Base-by-base conservation (phyloP, 2,329 filamentous ascomycete species). In the Amesomyces nigricolor region DNA sequence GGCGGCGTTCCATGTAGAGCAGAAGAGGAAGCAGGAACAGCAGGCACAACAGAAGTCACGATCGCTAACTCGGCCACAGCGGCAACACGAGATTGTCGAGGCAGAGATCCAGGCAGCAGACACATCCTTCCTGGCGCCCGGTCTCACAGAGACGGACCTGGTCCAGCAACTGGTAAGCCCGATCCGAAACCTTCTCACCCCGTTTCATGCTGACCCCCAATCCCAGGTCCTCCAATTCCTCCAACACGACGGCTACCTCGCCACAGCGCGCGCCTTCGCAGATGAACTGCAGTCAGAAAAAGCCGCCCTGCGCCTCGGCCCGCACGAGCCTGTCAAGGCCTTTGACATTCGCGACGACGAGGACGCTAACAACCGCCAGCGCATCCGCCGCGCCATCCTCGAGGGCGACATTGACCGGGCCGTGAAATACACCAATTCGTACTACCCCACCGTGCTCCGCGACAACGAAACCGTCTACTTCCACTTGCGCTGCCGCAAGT, bases 241-340 rank as follows among this genome's bases (percentile, higher is more conserved):
- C 13, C 88, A 91, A 38, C 92, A 97, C 64, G 94, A 97, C 65
- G 94, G 94, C 57, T 97, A 96, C 63, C 87, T 96, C 7, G 92
- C 96, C 62, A 96, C 92, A 0, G 91, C 91, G 8, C 83, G 86
- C 60, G 90, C 89, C 0, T 97, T 99, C 75, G 85, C 88, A 3
- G 79, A 87, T 63, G 92, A 97, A 66, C 83, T 95, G 26, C 80
- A 82, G 52, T 75, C 80, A 14, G 89, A 96, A 68, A 86, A 88
- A 64, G 75, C 81, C 64, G 84, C 88, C 8, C 72, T 96, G 54
- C 81, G 80, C 59, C 76, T 82, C 43, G 80, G 83, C 53, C 71
- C 80, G 38, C 70, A 71, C 47, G 68, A 76, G 30, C 70, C 75
- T n/a, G 73, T 82, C 58, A 77, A 75, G 64, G 82, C 75, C 46